phyloP scores from a whole-genome alignment of 352 stramenopile genomes.

The Albugo candida region DNA sequence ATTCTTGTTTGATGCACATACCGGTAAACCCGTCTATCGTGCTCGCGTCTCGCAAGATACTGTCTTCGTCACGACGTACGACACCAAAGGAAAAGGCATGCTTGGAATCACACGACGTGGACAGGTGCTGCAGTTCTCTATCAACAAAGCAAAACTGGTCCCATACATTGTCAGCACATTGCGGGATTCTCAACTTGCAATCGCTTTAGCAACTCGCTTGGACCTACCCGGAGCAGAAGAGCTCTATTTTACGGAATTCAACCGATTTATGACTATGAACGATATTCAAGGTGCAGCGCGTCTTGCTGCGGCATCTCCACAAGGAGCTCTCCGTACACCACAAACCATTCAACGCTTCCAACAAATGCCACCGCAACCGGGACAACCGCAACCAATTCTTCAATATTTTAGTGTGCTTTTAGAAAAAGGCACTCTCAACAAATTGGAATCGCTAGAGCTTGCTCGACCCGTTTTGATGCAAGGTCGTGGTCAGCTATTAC shows the following conservation, averaged over 20 bases:
- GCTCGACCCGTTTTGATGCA: conserved; percentile 95
- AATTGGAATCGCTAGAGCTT: conserved; percentile 98
- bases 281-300: conserved; percentile 68
- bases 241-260: conserved; percentile 97
- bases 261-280: conserved; percentile 79
- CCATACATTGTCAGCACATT: conserved; percentile 98
- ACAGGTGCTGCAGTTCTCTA: conserved; percentile 90
- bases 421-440: conserved; percentile 96
- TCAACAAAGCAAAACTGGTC: conserved; percentile 96
- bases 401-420: conserved; percentile 99
- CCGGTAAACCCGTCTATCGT: conserved; percentile 96
- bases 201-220: conserved; percentile 91
- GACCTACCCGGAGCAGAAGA: conserved; percentile 96
- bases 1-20: conserved; percentile 99
- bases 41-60: conserved; percentile 95
- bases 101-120: conserved; percentile 96
- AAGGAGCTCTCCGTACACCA: conserved; percentile 87
- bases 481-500: conserved; percentile 91
- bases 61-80: conserved; percentile 89
- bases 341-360: conserved; percentile 98
- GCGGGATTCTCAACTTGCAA: conserved; percentile 89
- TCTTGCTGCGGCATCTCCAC: conserved; percentile 82
- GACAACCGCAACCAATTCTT: conserved; percentile 93
- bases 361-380: conserved; percentile 91
- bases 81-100: conserved; percentile 89